A percentile compares a stretch with the other conserved stretches of the same genome.
These are phyloP conservation scores for Salvia sclarea DNA, from an alignment of 305 asterid species.

Conservation along the genomic window DNA sequence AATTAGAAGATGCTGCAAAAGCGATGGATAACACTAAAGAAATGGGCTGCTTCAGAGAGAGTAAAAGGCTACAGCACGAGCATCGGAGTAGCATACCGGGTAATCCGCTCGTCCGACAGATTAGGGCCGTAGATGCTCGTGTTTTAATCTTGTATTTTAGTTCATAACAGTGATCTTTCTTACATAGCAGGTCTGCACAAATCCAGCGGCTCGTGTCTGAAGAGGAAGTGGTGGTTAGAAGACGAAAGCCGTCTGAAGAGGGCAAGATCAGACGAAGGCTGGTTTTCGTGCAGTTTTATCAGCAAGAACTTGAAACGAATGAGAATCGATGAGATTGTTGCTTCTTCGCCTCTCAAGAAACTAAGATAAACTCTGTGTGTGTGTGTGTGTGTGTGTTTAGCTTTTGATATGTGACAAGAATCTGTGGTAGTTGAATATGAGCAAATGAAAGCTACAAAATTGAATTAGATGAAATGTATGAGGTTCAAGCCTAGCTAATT, in stretches of 20 bases:
- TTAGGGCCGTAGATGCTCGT: not conserved
- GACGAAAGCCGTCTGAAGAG: constrained; percentile 46
- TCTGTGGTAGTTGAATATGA: constrained; percentile 11
- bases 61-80: constrained; percentile 36
- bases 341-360: constrained; percentile 48
- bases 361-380: constrained; percentile 27
- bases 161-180: constrained; percentile 1
- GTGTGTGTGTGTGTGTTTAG: not conserved
- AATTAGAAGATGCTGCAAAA: constrained; percentile 31
- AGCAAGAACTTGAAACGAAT: constrained; percentile 41
- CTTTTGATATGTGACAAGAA: constrained; percentile 6
- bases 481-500: constrained; percentile 28
- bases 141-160: not conserved
- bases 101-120: constrained; percentile 16
- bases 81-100: constrained; percentile 39
- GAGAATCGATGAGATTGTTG: constrained; percentile 52
- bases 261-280: constrained; percentile 40
- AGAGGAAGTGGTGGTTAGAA: constrained; percentile 49
- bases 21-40: constrained; percentile 19
- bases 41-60: constrained; percentile 21
- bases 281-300: constrained; percentile 40
- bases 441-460: constrained; percentile 32
- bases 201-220: constrained; percentile 30
- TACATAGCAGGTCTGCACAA: constrained; percentile 12
- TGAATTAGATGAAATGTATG: constrained; percentile 2